A percentile compares a stretch with the other conserved stretches of the same genome.
Conservation (phyloP, 2,329 filamentous ascomycete species). For the Alternaria rosae region DNA sequence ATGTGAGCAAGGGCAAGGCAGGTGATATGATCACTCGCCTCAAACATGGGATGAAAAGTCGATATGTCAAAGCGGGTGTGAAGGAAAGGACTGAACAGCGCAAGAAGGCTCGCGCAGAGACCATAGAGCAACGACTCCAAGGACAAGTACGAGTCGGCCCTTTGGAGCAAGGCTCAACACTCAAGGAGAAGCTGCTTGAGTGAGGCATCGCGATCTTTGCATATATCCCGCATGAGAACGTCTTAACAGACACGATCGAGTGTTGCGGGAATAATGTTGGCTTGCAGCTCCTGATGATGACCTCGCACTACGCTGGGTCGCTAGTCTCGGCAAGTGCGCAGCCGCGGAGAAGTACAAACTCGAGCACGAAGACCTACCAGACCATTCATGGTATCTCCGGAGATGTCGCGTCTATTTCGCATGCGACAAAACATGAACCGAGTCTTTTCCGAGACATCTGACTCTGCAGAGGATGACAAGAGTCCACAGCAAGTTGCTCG, state of each 20-base stretch:
- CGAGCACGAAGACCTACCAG: background rate
- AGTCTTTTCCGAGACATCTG: background rate
- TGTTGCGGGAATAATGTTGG: background rate
- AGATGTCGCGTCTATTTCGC: background rate
- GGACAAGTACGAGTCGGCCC: conserved; percentile 60
- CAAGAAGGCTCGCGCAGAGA: conserved; percentile 58
- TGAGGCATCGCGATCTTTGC: background rate
- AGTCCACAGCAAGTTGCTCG: background rate
- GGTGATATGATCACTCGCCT: conserved; percentile 92
- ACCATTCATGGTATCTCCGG: background rate
- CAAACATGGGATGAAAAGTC: conserved; percentile 78
- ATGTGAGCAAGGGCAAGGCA: conserved; percentile 80
- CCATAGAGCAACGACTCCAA: conserved; percentile 49
- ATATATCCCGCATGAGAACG: background rate
- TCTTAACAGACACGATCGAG: background rate
- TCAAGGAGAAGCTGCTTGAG: conserved; percentile 14
- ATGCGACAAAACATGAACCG: background rate
- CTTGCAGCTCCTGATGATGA: background rate
- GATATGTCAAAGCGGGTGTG: conserved; percentile 52
- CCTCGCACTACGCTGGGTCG: background rate
- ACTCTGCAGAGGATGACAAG: background rate
- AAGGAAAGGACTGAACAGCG: conserved; percentile 36
- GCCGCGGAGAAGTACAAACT: conserved; percentile 28
- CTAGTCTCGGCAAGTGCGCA: conserved; percentile 1
- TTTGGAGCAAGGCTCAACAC: conserved; percentile 17